Base-by-base conservation (phyloP, 805 yeast genomes). In the Candida sithepensis region DNA sequence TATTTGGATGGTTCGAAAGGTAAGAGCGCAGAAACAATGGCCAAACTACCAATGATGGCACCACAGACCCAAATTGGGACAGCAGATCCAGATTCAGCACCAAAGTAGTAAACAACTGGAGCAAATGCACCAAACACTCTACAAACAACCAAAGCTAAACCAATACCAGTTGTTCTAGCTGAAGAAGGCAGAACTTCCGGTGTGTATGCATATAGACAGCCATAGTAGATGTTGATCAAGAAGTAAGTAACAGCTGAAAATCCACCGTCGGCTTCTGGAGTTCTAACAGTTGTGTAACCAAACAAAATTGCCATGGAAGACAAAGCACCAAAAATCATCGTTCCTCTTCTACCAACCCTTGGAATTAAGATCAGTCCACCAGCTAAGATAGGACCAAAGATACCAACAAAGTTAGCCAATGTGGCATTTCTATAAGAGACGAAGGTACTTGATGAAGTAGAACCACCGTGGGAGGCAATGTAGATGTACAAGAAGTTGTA, bases 1-100 rank as follows among this genome's bases (percentile, higher is more conserved):
- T 60, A 59, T 16, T 61, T 61, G 14, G 73, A 61, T 14, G 80
- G 80, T 55, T 78, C 83, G 50, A 71, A 77, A 2, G 84, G 84
- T 56, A 77, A 64, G 16, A 73, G 52, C 1, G 65, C 53, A 6
- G 79, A 64, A 21, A 79, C 63, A 14, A 79, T 57, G 3, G 77
- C 72, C n/a, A 80, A 61, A 21, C 61, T 56, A 18, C 81, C 72
- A 53, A 80, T 77, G 40, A 78, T 59, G 2, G 79, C 81, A 39
- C 84, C 84, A 56, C 81, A 73, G 16, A 80, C 82, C 73, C 77
- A 81, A 42, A 81, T 78, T 4, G 85, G 85, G 16, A 81, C 79
- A 1, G 81, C 58, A 2, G 81, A 71, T n/a, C 75, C 70, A 46
- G 78, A 68, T 39, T 64, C 47, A 2, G 64, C 67, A 54, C 81